phyloP scores from a whole-genome alignment of 192 early-diverging fungal species.

The Phycomyces nitens region DNA sequence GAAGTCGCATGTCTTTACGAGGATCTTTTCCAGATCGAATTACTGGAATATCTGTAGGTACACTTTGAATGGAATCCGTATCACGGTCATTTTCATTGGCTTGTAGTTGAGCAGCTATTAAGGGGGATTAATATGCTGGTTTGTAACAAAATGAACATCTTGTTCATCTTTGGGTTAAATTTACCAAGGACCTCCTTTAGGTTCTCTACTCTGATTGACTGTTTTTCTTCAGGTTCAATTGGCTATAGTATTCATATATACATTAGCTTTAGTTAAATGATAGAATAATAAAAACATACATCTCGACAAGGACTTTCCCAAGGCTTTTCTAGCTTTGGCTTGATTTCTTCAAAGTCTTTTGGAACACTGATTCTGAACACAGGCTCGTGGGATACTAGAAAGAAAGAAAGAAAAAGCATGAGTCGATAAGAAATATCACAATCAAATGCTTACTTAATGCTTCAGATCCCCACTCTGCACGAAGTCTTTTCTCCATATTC shows the following conservation, averaged over 20 bases:
- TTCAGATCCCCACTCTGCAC: conserved; percentile 25
- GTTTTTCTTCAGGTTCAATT: conserved; percentile 11
- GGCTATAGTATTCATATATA: conserved; percentile 3
- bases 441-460: conserved; percentile 15
- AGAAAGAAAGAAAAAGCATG: background rate
- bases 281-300: background rate
- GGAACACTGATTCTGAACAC: background rate
- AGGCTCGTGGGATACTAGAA: background rate
- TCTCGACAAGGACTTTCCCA: background rate
- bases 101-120: conserved; percentile 7
- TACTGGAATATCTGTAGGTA: background rate
- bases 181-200: conserved; percentile 30
- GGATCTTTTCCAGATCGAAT: conserved; percentile 9
- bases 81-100: background rate
- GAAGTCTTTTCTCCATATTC: conserved; percentile 29
- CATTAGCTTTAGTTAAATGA: background rate
- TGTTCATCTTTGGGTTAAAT: background rate
- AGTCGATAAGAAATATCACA: background rate
- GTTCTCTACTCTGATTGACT: conserved; percentile 33
- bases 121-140: background rate
- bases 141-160: background rate
- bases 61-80: conserved; percentile 5
- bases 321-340: background rate
- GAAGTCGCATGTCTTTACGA: conserved; percentile 18
- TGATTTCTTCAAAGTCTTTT: background rate